phyloP scores from a whole-genome alignment of 352 stramenopile genomes.

The Phytopythium mirpurense region DNA sequence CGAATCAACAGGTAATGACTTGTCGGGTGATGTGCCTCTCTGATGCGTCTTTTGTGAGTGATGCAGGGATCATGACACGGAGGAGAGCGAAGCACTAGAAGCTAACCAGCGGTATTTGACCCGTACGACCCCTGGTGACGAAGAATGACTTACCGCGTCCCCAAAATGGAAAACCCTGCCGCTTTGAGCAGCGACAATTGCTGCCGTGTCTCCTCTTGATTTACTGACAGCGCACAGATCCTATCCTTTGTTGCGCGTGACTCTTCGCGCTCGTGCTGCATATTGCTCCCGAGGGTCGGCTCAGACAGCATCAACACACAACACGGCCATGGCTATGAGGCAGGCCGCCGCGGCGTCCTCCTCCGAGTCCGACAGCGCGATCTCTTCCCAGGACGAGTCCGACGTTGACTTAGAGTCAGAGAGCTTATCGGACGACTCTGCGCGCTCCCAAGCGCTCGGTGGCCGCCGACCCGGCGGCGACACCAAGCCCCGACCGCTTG shows the following conservation, averaged over 20 bases:
- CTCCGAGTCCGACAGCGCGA: constrained; percentile 1
- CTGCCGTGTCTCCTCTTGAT: neutral
- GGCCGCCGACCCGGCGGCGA: no score
- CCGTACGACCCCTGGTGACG: neutral
- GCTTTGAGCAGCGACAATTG: neutral
- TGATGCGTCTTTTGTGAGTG: no score
- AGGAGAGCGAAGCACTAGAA: neutral
- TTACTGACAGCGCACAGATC: no score
- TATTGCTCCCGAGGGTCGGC: neutral
- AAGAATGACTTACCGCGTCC: neutral
- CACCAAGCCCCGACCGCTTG: neutral
- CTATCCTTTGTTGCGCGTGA: constrained; percentile 4
- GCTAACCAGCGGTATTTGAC: neutral
- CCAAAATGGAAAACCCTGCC: neutral
- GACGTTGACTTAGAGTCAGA: neutral
- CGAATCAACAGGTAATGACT: neutral
- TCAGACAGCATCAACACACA: neutral
- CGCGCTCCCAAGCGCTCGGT: neutral
- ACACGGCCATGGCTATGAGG: neutral
- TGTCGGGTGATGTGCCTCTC: neutral
- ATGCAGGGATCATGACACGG: neutral
- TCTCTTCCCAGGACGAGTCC: neutral
- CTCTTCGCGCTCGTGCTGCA: neutral
- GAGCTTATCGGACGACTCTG: neutral
- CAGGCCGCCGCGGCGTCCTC: neutral